Base-by-base conservation (phyloP, 2,329 filamentous ascomycete species). In the Colletotrichum sp. region DNA sequence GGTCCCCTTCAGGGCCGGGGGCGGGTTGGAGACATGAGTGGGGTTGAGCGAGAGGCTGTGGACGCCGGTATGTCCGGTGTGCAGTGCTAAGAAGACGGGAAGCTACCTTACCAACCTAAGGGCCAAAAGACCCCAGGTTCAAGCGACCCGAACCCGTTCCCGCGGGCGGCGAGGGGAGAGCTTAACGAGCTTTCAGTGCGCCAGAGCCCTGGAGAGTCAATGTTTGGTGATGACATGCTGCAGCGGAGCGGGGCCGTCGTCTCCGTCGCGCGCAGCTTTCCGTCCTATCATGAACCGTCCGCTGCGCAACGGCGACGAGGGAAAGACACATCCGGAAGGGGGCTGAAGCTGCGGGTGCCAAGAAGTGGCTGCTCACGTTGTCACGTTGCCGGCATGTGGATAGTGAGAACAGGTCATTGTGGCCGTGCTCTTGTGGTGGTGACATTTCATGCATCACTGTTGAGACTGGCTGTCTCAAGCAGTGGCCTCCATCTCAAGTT, bases 221-320 rank as follows among this genome's bases (percentile, higher is more conserved):
- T 69, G 73, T 69, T 55, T 24, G n/a, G 64, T 76, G 73, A 73
- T 76, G 73, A 76, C 73, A 76, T 73, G 70, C 26, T 76, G 73
- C 73, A 76, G 69, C 64, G 70, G 73, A 34, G 70, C 59, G 73
- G 73, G 70, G 73, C 70, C 73, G 73, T 67, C 26, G 21, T 63
- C 30, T 34, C 70, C 63, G 59, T 64, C 21, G 32, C 59, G 34
- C 24, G 34, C 32, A 24, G 15, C 26, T 69, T 16, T 28, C 32
- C 65, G 49, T 55, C 65, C 70, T 73, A 69, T 69, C 70, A 69
- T 15, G 34, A 36, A 30, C 21, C 49, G 69, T 39, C 64, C 70
- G 70, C 73, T 57, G 70, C 62, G 70, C 67, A 60, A 39, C 57
- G 67, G 24, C 67, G 57, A 65, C 62, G 57, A 26, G 65, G 70